Evolutionary conservation across 495 filamentous ascomycete species (phyloP), one percentile per base, ranked within the genome.

Genomic region (Xylaria nigripes): DNA sequence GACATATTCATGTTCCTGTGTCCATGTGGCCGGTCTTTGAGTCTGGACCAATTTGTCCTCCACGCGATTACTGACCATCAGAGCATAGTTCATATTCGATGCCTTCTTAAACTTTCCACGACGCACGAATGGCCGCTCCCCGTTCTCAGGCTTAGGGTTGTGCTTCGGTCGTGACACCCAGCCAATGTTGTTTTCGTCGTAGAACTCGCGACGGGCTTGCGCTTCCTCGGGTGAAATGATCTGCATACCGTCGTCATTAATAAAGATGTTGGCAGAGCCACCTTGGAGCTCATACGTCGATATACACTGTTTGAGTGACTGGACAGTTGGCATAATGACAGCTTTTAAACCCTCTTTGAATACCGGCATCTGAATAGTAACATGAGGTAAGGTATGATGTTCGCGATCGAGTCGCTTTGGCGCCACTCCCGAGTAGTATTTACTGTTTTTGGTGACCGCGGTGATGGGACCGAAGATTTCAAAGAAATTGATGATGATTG

Each of bases 361-460:
- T 1, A 89, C 83, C 6, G 85, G 85, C 72, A 82, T 82, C 65
- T 89, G 85, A 54, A 88, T 84, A 4, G 85, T 88, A 34, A 89
- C 74, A 60, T 88, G 85, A 6, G 85, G 85, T 19, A 86, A 70
- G 12, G 45, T 40, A 30, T 66, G 59, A 8, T 54, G 29, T 18
- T 70, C 67, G 22, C 74, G 69, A 50, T 69, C 62, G n/a, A 83
- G 67, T 19, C 78, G 72, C 7, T 61, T 70, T 0, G 82, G 79
- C 9, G 74, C 50, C 18, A 68, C 65, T 23, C 77, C 83, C 21
- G 82, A 85, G 62, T 78, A 86, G 67, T 73, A 83, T 45, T 76
- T 82, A 27, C 74, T 77, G 64, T 86, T 86, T 19, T 63, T 55
- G 42, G 60, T 66, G 54, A 86, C 68, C 43, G 81, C 74, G 25